Conservation (phyloP, 1,139 yeast species). For the Eremothecium coryli region DNA sequence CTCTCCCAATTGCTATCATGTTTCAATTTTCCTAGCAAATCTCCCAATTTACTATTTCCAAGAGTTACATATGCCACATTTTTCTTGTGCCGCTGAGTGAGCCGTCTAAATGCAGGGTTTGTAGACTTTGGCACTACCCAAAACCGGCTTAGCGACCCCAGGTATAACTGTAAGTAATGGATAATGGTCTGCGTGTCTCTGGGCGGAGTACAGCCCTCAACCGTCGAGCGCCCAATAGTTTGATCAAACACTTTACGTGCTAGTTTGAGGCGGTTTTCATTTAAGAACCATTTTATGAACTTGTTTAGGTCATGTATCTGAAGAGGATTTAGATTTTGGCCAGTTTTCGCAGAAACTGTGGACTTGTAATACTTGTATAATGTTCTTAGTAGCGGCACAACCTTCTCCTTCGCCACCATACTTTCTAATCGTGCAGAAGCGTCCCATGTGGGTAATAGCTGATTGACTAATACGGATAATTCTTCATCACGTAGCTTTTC, state of each 20-base stretch:
- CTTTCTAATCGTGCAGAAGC: constrained; percentile 7
- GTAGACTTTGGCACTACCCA: constrained; percentile 11
- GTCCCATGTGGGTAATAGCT: constrained; percentile 7
- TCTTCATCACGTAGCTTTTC: neutral
- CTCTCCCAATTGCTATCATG: constrained; percentile 13
- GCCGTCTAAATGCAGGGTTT: neutral
- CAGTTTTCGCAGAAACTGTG: constrained; percentile 6
- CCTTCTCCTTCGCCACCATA: constrained; percentile 7
- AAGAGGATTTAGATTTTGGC: constrained; percentile 9
- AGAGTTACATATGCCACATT: constrained; percentile 4
- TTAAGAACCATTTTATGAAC: constrained; percentile 18
- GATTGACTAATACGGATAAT: neutral
- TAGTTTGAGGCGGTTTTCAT: constrained; percentile 17
- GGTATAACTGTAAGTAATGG: constrained; percentile 19
- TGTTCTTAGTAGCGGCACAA: constrained; percentile 1
- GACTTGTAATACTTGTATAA: constrained; percentile 13
- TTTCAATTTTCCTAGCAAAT: constrained; percentile 12
- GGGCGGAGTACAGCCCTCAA: constrained; percentile 8
- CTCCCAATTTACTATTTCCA: constrained; percentile 12
- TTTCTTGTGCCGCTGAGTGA: too few species aligned
- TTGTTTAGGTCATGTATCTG: constrained; percentile 21
- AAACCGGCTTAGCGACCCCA: constrained; percentile 20
- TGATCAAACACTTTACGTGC: constrained; percentile 19
- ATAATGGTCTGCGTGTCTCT: constrained; percentile 16
- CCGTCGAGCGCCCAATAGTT: neutral